These are phyloP conservation scores for Fraxinus velutina DNA, from an alignment of 305 asterid genomes.

Conservation along the genomic window DNA sequence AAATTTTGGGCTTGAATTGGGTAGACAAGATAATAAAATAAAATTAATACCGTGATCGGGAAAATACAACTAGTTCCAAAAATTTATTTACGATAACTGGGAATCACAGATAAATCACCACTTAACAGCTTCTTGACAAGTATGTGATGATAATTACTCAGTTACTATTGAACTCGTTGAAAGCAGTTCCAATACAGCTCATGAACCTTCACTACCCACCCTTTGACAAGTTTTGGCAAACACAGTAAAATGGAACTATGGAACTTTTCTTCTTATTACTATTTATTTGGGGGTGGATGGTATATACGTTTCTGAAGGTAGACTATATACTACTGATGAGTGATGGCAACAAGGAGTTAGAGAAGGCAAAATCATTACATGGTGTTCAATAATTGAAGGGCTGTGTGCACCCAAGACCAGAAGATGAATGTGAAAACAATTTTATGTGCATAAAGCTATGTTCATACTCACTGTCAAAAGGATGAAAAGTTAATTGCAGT, in stretches of 20 bases:
- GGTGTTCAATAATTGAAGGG: not conserved
- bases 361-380: not conserved
- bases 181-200: not conserved
- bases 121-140: constrained; percentile 12
- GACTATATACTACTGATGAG: constrained; percentile 9
- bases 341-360: constrained; percentile 12
- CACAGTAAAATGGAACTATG: constrained; percentile 5
- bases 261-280: constrained; percentile 1
- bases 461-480: not conserved
- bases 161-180: not conserved
- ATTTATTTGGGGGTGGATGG: not conserved
- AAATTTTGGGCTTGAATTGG: not conserved
- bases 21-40: not conserved
- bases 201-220: constrained; percentile 4
- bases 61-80: not conserved
- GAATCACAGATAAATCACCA: constrained; percentile 6
- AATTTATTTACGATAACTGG: not conserved
- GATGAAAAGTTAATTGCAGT: constrained; percentile 5
- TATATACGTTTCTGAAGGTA: constrained; percentile 9
- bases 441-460: constrained; percentile 18
- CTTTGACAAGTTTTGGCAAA: not conserved
- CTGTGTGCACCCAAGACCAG: not conserved
- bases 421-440: constrained; percentile 14
- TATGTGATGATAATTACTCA: constrained; percentile 1
- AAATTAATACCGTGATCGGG: not conserved